Evolutionary conservation across 2,329 filamentous ascomycete genomes (phyloP), one percentile per base, ranked within the genome.

Genomic region (Monosporascus sp.): DNA sequence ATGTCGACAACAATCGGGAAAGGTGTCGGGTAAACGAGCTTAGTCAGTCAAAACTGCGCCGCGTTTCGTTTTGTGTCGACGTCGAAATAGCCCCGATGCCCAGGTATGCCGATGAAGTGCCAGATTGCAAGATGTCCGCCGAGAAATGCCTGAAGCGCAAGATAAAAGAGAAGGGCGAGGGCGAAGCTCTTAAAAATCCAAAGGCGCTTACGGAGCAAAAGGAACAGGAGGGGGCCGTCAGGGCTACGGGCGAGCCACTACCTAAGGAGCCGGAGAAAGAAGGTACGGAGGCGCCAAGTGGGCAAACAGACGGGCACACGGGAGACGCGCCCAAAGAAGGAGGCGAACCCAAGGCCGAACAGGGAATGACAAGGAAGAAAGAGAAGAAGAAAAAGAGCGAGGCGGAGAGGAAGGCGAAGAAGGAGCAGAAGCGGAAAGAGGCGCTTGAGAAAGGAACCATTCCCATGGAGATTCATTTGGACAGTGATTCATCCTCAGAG

Each of bases 381-480:
- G 92, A 97, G 66, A 97, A 96, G 77, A 97, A 97, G 73, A 96
- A 96, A 74, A 85, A 88, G 59, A 96, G 89, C 41, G 93, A 97
- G 67, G 91, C 93, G 54, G 93, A 97, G 70, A 81, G 92, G 42
- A 96, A 95, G 67, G 90, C 94, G 55, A 83, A 92, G 51, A 96
- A 95, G 68, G 92, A 97, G 70, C 90, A 90, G 71, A 93, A 90
- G 67, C 81, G 90, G 57, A 84, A 83, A 65, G 83, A 90, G 61
- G 93, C 92, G 24, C 89, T 96, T 66, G 90, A 90, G 53, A 96
- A 94, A 67, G 93, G 93, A 8, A 82, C 83, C 8, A 82, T 96
- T 53, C 93, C 92, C 1, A 82, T 96, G 68, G 92, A 97, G 68
- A 76, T 97, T 50, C 83, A 84, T 47, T 78, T 85, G 53, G 88